Evolutionary conservation across 2,329 filamentous ascomycete genomes (phyloP).

Genomic region (Monilinia aucupariae): DNA sequence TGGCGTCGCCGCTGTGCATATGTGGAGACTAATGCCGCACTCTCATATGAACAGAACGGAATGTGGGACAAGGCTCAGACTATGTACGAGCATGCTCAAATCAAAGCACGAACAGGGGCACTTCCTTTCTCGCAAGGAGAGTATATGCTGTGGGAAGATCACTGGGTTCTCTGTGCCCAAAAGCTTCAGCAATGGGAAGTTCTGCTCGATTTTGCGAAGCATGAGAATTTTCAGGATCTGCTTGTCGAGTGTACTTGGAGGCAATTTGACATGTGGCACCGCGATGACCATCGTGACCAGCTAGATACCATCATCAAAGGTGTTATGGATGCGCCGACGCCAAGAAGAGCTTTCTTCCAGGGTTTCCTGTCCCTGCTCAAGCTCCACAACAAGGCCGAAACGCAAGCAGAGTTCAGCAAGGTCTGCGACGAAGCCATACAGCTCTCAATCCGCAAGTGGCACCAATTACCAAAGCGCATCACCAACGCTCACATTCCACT

Average conservation of each 20-base stretch:
- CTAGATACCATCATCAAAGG: slow-evolving; percentile 92
- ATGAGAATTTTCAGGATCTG: slow-evolving; percentile 97
- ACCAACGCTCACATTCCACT: slow-evolving; percentile 94
- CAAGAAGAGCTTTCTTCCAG: slow-evolving; percentile 91
- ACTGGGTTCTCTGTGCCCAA: slow-evolving; percentile 96
- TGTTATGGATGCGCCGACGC: slow-evolving; percentile 94
- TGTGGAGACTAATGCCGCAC: slow-evolving; percentile 91
- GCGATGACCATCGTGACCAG: slow-evolving; percentile 77
- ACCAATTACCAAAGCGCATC: slow-evolving; percentile 88
- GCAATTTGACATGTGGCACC: slow-evolving; percentile 91
- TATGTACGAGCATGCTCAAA: slow-evolving; percentile 92
- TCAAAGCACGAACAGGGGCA: slow-evolving; percentile 94
- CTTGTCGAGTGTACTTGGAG: slow-evolving; percentile 94
- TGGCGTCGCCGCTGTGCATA: slow-evolving; percentile 95
- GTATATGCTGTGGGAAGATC: slow-evolving; percentile 99
- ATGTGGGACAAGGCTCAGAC: slow-evolving; percentile 99
- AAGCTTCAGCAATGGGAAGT: slow-evolving; percentile 99
- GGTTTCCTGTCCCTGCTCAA: slow-evolving; percentile 96
- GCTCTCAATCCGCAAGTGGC: slow-evolving; percentile 95
- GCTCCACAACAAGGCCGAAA: slow-evolving; percentile 83
- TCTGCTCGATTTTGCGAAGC: slow-evolving; percentile 93
- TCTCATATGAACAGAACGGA: slow-evolving; percentile 97
- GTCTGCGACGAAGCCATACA: slow-evolving; percentile 97
- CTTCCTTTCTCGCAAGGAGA: slow-evolving; percentile 93
- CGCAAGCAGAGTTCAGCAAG: slow-evolving; percentile 72